phyloP scores from a whole-genome alignment of 2,329 filamentous ascomycete genomes.

The Verticillium zaregamsianum region DNA sequence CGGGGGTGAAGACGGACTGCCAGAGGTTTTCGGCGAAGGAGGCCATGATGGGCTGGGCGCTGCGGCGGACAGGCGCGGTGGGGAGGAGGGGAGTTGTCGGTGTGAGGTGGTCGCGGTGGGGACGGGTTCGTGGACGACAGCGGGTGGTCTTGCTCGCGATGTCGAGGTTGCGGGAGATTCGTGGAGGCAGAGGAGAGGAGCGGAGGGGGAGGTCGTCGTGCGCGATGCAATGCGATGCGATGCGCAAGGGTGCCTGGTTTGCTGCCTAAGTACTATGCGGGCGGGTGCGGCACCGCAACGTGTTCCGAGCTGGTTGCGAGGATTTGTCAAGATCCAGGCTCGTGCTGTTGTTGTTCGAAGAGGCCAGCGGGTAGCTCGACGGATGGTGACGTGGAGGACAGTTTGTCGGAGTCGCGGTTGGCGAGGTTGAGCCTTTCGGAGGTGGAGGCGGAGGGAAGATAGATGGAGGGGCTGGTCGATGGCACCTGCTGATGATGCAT shows the following conservation, averaged over 20 bases:
- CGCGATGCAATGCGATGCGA: not conserved
- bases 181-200: not conserved
- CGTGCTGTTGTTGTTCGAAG: not conserved
- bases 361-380: not conserved
- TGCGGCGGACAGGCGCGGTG: not conserved
- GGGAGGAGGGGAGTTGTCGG: not conserved
- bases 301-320: not conserved
- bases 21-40: constrained; percentile 72
- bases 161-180: not conserved
- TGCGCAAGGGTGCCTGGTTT: not conserved
- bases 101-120: not conserved
- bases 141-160: not conserved
- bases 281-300: not conserved
- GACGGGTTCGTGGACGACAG: not conserved
- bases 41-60: constrained; percentile 41
- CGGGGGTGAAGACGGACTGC: constrained; percentile 90
- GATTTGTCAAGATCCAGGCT: not conserved
- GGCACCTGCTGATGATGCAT: not conserved
- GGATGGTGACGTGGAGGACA: constrained; percentile 3
- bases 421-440: not conserved
- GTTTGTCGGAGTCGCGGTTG: not conserved
- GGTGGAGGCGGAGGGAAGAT: not conserved
- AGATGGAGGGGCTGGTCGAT: constrained; percentile 1
- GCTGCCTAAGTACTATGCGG: not conserved
- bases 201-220: not conserved